These are phyloP conservation scores for Fusarium robinianum DNA, from an alignment of 2,329 filamentous ascomycete species.

Conservation along the genomic window DNA sequence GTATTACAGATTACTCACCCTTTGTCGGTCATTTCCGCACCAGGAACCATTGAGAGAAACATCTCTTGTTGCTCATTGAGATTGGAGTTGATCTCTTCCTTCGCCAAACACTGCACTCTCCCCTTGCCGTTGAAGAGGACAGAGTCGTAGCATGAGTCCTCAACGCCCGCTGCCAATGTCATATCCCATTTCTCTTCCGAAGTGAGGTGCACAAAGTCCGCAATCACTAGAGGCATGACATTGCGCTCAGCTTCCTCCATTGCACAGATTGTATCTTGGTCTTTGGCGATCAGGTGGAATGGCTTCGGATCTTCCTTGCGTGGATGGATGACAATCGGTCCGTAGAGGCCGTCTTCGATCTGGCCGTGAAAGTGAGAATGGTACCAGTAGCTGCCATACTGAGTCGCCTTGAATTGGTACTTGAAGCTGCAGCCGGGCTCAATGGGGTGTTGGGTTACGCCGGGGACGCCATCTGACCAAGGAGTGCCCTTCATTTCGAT, in stretches of 20 bases:
- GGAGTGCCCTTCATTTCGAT: constrained; percentile 57
- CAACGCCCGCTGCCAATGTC: constrained; percentile 49
- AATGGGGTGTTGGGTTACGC: constrained; percentile 59
- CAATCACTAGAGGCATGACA: constrained; percentile 55
- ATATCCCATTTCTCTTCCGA: constrained; percentile 54
- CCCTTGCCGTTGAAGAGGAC: constrained; percentile 67
- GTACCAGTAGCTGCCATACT: constrained; percentile 65
- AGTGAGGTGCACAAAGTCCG: constrained; percentile 60
- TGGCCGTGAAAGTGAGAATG: constrained; percentile 61
- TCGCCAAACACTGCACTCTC: constrained; percentile 54
- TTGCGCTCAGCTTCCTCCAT: constrained; percentile 55
- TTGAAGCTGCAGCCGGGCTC: constrained; percentile 52
- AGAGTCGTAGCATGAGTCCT: constrained; percentile 62
- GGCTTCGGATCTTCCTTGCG: constrained; percentile 43
- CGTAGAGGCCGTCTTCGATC: constrained; percentile 64
- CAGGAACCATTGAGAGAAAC: constrained; percentile 37
- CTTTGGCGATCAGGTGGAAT: constrained; percentile 52
- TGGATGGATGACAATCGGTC: constrained; percentile 57
- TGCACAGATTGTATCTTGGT: constrained; percentile 44
- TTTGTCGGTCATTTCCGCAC: constrained; percentile 47
- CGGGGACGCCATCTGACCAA: constrained; percentile 65
- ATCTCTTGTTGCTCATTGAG: constrained; percentile 39
- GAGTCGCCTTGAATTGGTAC: constrained; percentile 59
- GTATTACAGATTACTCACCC: constrained; percentile 33
- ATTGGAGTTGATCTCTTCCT: constrained; percentile 48